Evolutionary conservation across 179 eudicot genomes (phyloP), one percentile per base, ranked within the genome.

Genomic region (Silene vulgaris): DNA sequence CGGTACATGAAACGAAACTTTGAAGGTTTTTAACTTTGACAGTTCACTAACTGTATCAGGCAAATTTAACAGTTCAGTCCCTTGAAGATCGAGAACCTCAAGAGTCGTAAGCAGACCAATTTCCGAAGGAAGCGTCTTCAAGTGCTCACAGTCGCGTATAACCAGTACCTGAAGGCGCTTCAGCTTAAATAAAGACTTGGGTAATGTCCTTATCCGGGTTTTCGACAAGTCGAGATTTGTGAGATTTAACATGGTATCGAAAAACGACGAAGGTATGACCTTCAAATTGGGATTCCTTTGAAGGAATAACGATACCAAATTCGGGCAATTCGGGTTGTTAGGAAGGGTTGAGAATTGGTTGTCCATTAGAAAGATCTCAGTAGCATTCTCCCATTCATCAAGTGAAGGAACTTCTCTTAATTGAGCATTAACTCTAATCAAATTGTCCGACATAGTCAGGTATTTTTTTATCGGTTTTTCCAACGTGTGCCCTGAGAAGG

Each of bases 31-130:
- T 16, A 83, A 69, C 20, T 56, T 65, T 4, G 20, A 23, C 72
- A 83, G 64, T 70, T 50, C 60, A 32, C 73, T 48, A 65, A 81
- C 62, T 52, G 63, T 73, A 54, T 69, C 78, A 32, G 84, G 87
- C 37, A 81, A 73, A 52, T 77, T 48, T 54, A 28, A 69, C 14
- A 84, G 20, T 68, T 81, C 76, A 8, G 84, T 84, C 35, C 84
- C 84, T 23, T 62, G 69, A 21, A 84, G 76, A 74, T 84, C 82
- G 64, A 84, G 84, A 75, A 84, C 76, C 76, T 81, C 37, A 17
- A 84, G 75, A 60, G 30, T 8, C 60, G 71, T 75, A 14, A 81
- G 80, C 48, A 23, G 29, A 45, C 80, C 81, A 69, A 81, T 74
- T 19, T 71, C 71, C 5, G 81, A 60, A 43, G 84, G 78, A 59